Conservation (phyloP, 306 rosid species). For the Vicia sativa region DNA sequence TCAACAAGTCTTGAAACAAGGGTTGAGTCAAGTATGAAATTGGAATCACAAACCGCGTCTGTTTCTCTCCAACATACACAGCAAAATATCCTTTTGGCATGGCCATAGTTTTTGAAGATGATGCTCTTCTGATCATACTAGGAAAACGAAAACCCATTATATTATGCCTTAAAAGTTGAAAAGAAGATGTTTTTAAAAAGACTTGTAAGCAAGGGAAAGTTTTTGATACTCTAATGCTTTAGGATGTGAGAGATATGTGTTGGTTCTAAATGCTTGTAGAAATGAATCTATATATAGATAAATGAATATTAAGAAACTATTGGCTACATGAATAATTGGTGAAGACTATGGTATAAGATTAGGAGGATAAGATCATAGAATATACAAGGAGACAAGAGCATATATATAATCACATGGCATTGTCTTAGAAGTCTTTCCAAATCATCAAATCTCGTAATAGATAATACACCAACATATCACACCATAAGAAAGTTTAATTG, state of each 20-base stretch:
- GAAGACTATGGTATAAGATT: background rate
- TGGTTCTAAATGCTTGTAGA: background rate
- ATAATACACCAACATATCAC: background rate
- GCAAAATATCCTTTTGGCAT: slow-evolving; percentile 4
- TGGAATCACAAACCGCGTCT: too few relatives aligned
- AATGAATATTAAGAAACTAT: background rate
- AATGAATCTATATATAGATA: background rate
- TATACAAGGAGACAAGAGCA: background rate
- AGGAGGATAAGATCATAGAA: background rate
- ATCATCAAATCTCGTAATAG: slow-evolving; percentile 8
- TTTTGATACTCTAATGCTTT: background rate
- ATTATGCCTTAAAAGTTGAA: background rate
- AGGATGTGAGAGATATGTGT: background rate
- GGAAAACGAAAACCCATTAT: slow-evolving; percentile 43
- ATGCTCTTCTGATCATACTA: background rate
- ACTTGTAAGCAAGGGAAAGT: background rate
- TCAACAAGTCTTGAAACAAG: too few relatives aligned
- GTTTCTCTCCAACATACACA: background rate
- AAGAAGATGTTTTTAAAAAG: too few relatives aligned
- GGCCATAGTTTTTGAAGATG: background rate
- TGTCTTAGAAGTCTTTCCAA: slow-evolving; percentile 30
- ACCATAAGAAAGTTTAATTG: background rate
- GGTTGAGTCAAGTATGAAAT: too few relatives aligned
- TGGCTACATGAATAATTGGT: background rate
- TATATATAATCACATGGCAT: slow-evolving; percentile 37